phyloP scores from a whole-genome alignment of 257 asterid genomes.

The Salvia rosmarinus region DNA sequence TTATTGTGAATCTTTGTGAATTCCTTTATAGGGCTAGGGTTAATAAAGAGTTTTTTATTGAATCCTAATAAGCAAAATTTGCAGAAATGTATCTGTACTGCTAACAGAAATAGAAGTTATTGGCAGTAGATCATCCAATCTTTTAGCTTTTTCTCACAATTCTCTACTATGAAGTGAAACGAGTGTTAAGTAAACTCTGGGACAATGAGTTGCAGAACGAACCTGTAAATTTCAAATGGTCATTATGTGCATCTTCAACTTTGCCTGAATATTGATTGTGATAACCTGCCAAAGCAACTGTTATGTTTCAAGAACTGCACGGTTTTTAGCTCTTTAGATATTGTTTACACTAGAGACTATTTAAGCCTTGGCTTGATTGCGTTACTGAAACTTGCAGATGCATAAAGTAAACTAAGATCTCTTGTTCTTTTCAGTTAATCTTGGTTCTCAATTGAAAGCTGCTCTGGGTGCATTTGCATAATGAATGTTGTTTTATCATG shows the following conservation, averaged over 20 bases:
- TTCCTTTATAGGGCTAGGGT: conserved; percentile 16
- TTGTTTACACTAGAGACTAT: background rate
- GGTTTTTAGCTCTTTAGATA: background rate
- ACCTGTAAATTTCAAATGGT: background rate
- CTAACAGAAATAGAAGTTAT: background rate
- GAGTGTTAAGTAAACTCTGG: background rate
- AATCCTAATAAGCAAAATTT: background rate
- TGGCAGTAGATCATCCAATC: background rate
- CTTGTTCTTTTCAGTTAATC: background rate
- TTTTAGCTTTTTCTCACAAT: background rate
- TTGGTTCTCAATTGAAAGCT: background rate
- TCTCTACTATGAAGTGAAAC: conserved; percentile 8
- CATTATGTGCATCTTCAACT: conserved; percentile 9
- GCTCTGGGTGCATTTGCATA: background rate
- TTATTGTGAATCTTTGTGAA: background rate
- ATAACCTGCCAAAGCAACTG: conserved; percentile 6
- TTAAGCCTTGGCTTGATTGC: background rate
- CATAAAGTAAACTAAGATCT: background rate
- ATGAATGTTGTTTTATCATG: background rate
- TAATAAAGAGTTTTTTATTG: background rate
- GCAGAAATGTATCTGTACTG: background rate
- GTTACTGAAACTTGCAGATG: conserved; percentile 1
- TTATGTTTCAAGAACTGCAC: background rate
- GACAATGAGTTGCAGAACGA: conserved; percentile 10
- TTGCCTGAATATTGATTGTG: conserved; percentile 11